Evolutionary conservation across 1,139 yeast genomes (phyloP).

Genomic region (Saccharomyces hybrid): DNA sequence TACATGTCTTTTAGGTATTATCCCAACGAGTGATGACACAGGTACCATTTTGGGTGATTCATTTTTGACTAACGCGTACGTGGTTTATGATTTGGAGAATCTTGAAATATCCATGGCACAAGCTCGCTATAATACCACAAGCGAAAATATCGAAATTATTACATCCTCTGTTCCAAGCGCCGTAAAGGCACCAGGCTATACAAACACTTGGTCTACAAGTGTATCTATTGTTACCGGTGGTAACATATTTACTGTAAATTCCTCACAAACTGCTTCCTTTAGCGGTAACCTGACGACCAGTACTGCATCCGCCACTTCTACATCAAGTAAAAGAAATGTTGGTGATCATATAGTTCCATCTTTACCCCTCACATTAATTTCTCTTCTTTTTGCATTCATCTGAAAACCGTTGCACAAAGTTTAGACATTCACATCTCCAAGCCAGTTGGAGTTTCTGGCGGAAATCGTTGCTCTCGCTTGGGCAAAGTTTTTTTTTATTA

Average conservation of each 20-base stretch:
- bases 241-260: slow-evolving; percentile 18
- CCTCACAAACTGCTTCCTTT: neutral
- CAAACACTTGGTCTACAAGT: slow-evolving; percentile 32
- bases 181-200: slow-evolving; percentile 34
- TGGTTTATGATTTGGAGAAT: slow-evolving; percentile 66
- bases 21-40: slow-evolving; percentile 21
- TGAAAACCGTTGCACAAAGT: neutral
- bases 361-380: neutral
- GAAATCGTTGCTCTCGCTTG: neutral
- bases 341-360: neutral
- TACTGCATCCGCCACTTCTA: neutral
- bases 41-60: slow-evolving; percentile 55
- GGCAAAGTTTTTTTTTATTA: neutral
- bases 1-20: slow-evolving; percentile 34
- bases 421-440: neutral
- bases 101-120: slow-evolving; percentile 59
- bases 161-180: slow-evolving; percentile 42
- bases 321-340: neutral
- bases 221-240: slow-evolving; percentile 15
- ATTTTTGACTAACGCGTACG: slow-evolving; percentile 61
- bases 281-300: neutral
- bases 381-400: neutral
- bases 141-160: slow-evolving; percentile 41
- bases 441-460: neutral
- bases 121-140: slow-evolving; percentile 36